Evolutionary conservation across 2,329 filamentous ascomycete genomes (phyloP), one percentile per base, ranked within the genome.

Genomic region (Xylaria sp.): DNA sequence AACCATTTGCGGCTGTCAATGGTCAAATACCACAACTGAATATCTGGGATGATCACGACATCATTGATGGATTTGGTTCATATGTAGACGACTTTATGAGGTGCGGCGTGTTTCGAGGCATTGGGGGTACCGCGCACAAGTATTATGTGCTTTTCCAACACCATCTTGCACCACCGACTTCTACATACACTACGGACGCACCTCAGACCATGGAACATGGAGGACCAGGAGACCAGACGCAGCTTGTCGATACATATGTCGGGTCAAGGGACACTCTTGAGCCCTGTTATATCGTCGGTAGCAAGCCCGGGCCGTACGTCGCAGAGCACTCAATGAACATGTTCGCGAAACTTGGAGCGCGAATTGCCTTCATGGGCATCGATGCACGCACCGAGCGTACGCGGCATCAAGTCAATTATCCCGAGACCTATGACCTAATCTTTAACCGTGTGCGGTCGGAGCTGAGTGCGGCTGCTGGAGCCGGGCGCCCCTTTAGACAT

Each of bases 91-190:
- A 94, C 45, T 98, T 98, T 78, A 98, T 98, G 94, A 89, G 88
- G 74, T 96, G 93, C 60, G 87, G 93, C 55, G 93, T 99, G 5
- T 98, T 99, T 80, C 91, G 92, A 53, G 96, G 96, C 21, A 89
- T 99, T 65, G 96, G 96, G 4, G 93, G 93, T 36, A 90, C 94
- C 63, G 96, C 96, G 1, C 97, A 96, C 85, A 99, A 99, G 81
- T 98, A 98, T 81, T 99, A 99, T 79, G 88, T 98, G 87, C 87
- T 99, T 9, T 99, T 99, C 81, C 96, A 99, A 81, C 96, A 99
- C 74, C 95, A 98, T 76, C 83, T 97, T 58, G 88, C 94, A 12
- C 95, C 95, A 1, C 94, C 95, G 0, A 84, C 87, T 70, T 94
- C 92, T 34, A 97, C 94, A 0, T 98, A 91, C 78, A 97, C 93